phyloP scores from a whole-genome alignment of 257 asterid genomes.

The Lithospermum erythrorhizon region DNA sequence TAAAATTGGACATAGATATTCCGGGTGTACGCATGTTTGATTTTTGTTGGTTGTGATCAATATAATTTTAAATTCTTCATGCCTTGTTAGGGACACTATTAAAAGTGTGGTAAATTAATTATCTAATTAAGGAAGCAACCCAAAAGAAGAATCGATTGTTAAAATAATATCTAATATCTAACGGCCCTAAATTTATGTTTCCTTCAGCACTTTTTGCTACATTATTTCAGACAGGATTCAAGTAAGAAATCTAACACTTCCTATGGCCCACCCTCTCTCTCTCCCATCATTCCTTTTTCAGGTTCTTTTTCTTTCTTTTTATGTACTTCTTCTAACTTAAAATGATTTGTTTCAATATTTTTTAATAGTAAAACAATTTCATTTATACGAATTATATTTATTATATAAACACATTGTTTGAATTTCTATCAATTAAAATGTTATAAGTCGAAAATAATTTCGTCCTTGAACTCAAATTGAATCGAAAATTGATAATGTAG shows the following conservation, averaged over 20 bases:
- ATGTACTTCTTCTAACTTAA: neutral
- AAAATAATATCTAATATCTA: neutral
- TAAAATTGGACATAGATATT: too few species aligned
- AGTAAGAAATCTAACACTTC: neutral
- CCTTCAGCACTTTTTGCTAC: slow-evolving; percentile 39
- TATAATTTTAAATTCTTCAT: too few species aligned
- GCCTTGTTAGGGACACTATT: too few species aligned
- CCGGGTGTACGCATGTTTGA: neutral
- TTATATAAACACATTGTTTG: too few species aligned
- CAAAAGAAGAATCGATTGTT: neutral
- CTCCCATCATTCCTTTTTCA: neutral
- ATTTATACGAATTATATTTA: too few species aligned
- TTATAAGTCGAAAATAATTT: too few species aligned
- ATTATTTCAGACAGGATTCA: slow-evolving; percentile 35
- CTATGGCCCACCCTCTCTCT: neutral
- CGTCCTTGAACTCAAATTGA: too few species aligned
- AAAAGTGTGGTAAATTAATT: too few species aligned
- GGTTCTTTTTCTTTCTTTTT: neutral
- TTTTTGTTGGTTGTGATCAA: neutral
- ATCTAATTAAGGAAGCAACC: neutral
- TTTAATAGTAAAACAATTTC: too few species aligned
- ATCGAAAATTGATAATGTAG: too few species aligned
- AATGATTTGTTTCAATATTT: too few species aligned
- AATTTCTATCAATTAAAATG: too few species aligned
- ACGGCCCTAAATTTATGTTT: neutral